Evolutionary conservation across 192 early-diverging fungal species (phyloP), one percentile per base, ranked within the genome.

Genomic region (Haplosporangium gracile): DNA sequence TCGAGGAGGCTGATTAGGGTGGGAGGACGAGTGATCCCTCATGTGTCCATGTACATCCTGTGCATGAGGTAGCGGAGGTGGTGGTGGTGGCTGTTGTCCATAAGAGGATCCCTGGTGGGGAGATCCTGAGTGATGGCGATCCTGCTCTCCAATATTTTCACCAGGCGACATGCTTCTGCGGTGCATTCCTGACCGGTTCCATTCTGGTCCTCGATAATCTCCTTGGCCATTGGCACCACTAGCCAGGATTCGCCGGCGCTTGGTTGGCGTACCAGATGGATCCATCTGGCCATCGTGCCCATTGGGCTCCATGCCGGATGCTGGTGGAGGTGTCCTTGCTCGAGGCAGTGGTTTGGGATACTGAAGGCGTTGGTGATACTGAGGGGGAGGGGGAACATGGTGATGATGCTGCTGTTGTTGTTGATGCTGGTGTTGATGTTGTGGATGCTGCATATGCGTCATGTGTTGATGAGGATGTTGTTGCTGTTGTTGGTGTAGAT

Each of bases 91-190:
- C 24, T 75, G 82, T 2, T 76, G 74, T 1, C 71, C 29, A 47
- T 78, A 86, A 18, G 74, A 70, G 11, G 84, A 34, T 2, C 75
- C 75, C 32, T 77, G 78, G 29, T 86, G 83, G 36, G 78, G 78
- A 5, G 83, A 76, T 38, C 40, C 49, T 11, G 69, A 34, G 22
- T 80, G 83, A 57, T 75, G 79, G 18, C 53, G 72, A 38, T 45
- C 39, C 39, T 74, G 82, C 24, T 83, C 82, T 20, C 78, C 77
- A 42, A 86, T 80, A 29, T 71, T 75, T 22, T 86, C 84, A 36
- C 53, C 74, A 13, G 84, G 84, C 26, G 84, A 86, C 29, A 86
- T 86, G 42, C 84, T 86, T 8, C 84, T 57, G 5, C 79, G 84
- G 72, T 78, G 78, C 32, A 38, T 43, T 42, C 43, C 65, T 36